Evolutionary conservation across 495 filamentous ascomycete species (phyloP).

Genomic region (Margaritispora aquatica): DNA sequence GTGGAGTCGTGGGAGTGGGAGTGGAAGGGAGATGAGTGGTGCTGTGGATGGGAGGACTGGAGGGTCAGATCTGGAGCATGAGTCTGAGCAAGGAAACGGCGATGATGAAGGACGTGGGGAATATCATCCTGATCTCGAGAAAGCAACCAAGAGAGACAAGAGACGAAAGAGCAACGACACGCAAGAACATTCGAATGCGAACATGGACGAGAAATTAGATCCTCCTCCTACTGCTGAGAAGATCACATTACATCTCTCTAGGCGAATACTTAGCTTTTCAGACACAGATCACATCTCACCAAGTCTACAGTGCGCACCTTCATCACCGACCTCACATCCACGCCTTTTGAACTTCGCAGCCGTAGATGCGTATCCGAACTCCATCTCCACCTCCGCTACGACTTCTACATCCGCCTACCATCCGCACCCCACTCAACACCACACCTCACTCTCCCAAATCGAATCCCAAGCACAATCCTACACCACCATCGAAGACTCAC

Average conservation of each 20-base stretch:
- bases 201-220: background rate
- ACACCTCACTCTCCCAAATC: no score
- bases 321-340: background rate
- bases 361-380: constrained; percentile 18
- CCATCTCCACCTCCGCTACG: constrained; percentile 4
- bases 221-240: background rate
- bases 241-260: background rate
- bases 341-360: constrained; percentile 16
- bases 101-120: background rate
- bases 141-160: background rate
- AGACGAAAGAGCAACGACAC: background rate
- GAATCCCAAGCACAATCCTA: no score
- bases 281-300: constrained; percentile 2
- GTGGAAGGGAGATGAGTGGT: no score
- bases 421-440: no score
- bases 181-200: background rate
- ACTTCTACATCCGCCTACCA: background rate
- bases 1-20: background rate
- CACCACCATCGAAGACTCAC: background rate
- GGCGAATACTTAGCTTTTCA: background rate
- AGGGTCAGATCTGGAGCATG: no score
- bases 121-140: background rate
- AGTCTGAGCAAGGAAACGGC: background rate
- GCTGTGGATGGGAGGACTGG: no score
- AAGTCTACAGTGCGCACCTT: background rate